These are phyloP conservation scores for Actinomucor elegans DNA, from an alignment of 371 early-diverging fungal genomes.

Conservation along the genomic window DNA sequence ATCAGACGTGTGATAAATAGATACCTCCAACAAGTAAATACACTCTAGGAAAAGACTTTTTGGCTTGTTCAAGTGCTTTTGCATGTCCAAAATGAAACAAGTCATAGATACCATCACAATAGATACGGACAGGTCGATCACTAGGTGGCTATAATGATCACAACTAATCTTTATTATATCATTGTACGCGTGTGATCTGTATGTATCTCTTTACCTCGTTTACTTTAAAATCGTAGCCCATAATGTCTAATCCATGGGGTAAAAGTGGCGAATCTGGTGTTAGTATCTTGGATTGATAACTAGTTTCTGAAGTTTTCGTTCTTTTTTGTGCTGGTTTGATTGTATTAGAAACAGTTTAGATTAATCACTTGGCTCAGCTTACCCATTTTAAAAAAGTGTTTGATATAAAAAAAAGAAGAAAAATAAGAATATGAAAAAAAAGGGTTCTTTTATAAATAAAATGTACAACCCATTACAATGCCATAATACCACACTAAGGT, in stretches of 20 bases:
- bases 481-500: too few species aligned
- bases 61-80: constrained; percentile 91
- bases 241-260: constrained; percentile 13
- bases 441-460: too few species aligned
- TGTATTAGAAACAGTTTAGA: too few species aligned
- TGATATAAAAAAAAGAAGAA: too few species aligned
- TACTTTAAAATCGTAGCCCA: constrained; percentile 23
- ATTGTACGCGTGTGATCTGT: too few species aligned
- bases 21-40: constrained; percentile 88
- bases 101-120: constrained; percentile 95
- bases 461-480: too few species aligned
- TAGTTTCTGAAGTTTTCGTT: constrained; percentile 1
- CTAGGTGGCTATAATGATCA: constrained; percentile 66
- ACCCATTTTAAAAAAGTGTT: too few species aligned
- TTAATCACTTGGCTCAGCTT: too few species aligned
- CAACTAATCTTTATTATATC: too few species aligned
- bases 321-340: background rate
- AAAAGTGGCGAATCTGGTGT: constrained; percentile 12
- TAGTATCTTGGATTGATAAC: constrained; percentile 4
- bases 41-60: constrained; percentile 86
- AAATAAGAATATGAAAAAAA: too few species aligned
- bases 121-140: constrained; percentile 81
- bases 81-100: constrained; percentile 96
- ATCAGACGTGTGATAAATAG: background rate
- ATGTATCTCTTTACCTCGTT: too few species aligned